Evolutionary conservation across 2,329 filamentous ascomycete genomes (phyloP).

Genomic region (Fusarium lyarnte): DNA sequence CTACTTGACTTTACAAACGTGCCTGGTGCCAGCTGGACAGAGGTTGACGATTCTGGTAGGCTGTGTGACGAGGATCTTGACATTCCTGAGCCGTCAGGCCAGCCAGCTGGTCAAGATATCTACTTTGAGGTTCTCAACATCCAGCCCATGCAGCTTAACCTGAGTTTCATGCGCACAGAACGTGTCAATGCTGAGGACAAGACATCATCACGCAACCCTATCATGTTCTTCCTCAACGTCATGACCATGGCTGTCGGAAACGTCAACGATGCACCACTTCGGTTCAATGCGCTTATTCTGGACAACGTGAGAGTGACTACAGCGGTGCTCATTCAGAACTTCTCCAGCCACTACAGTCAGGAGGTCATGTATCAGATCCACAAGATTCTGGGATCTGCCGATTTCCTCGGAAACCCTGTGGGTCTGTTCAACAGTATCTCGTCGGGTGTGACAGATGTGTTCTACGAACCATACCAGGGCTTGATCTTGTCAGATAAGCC

Average conservation of each 20-base stretch:
- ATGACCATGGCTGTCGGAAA: conserved; percentile 99
- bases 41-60: conserved; percentile 76
- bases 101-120: conserved; percentile 88
- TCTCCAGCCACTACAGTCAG: conserved; percentile 95
- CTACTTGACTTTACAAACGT: conserved; percentile 95
- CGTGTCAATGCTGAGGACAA: conserved; percentile 96
- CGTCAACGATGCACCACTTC: conserved; percentile 95
- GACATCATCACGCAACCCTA: conserved; percentile 86
- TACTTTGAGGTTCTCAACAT: conserved; percentile 98
- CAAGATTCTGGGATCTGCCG: conserved; percentile 95
- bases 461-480: conserved; percentile 99
- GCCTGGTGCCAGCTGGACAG: conserved; percentile 82
- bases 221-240: conserved; percentile 99
- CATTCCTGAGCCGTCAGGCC: conserved; percentile 88
- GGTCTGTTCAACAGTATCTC: conserved; percentile 98
- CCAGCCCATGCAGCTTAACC: conserved; percentile 96
- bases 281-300: conserved; percentile 91
- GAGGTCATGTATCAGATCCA: conserved; percentile 96
- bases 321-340: conserved; percentile 82
- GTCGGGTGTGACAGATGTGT: conserved; percentile 96
- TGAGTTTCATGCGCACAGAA: conserved; percentile 97
- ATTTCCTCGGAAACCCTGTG: conserved; percentile 97
- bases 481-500: conserved; percentile 95
- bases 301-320: conserved; percentile 95
- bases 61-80: conserved; percentile 91